Percentiles rank a stretch among this genome's conserved stretches.
Conservation (phyloP, 2,329 filamentous ascomycete genomes). For the Colletotrichum filicis region DNA sequence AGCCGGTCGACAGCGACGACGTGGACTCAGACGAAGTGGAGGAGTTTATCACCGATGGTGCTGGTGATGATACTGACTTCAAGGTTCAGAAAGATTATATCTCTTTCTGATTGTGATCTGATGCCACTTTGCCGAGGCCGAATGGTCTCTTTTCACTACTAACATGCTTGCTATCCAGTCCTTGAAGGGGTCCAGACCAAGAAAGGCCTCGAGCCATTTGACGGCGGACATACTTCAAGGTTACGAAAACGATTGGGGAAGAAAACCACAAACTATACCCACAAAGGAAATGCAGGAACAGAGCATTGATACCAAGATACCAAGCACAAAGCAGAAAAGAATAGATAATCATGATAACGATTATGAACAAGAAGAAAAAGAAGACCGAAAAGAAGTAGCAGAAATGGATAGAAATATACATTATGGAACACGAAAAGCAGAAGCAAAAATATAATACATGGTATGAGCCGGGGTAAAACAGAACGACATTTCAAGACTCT, state of each 20-base stretch:
- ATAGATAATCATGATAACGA: not conserved
- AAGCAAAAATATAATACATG: not conserved
- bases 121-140: constrained; percentile 25
- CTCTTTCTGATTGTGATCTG: constrained; percentile 44
- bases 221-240: not conserved
- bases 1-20: constrained; percentile 78
- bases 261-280: constrained; percentile 29
- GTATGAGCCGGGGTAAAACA: not conserved
- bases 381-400: constrained; percentile 33
- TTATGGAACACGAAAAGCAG: constrained; percentile 4
- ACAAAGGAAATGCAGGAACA: not conserved
- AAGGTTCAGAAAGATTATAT: constrained; percentile 71
- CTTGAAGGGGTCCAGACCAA: constrained; percentile 1
- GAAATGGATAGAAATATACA: constrained; percentile 18
- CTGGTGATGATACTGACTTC: constrained; percentile 65
- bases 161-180: constrained; percentile 35
- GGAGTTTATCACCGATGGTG: constrained; percentile 69
- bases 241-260: not conserved
- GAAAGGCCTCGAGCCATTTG: not conserved
- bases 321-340: not conserved
- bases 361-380: constrained; percentile 5
- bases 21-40: constrained; percentile 81
- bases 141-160: constrained; percentile 12
- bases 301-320: constrained; percentile 29
- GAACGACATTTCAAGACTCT: not conserved